These are phyloP conservation scores for Ceratobasidium sp. DNA, from an alignment of 1,284 basidiomycete genomes.

Conservation along the genomic window DNA sequence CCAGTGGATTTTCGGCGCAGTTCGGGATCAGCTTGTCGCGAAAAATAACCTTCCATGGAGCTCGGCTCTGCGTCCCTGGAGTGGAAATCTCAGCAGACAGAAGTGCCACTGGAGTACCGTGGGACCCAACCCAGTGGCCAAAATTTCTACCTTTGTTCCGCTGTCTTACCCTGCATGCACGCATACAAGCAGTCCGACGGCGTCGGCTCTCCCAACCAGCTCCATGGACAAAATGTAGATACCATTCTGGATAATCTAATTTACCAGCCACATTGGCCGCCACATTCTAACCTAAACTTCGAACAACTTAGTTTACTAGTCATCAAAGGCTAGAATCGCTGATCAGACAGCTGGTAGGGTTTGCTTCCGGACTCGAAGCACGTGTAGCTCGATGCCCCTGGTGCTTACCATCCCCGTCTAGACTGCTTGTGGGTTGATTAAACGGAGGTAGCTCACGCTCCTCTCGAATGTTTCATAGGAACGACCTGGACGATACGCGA, in stretches of 20 bases:
- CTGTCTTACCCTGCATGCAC: too few relatives aligned
- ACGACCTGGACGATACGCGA: not conserved
- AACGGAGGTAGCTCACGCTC: not conserved
- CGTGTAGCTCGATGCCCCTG: not conserved
- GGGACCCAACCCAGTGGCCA: too few relatives aligned
- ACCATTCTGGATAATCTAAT: not conserved
- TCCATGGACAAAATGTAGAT: not conserved
- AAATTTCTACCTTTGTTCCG: too few relatives aligned
- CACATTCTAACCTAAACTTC: constrained; percentile 11
- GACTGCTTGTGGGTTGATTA: constrained; percentile 14
- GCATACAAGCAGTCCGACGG: too few relatives aligned
- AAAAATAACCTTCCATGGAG: not conserved
- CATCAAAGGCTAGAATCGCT: constrained; percentile 4
- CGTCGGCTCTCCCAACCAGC: not conserved
- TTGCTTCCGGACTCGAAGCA: not conserved
- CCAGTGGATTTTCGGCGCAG: too few relatives aligned
- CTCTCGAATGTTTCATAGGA: not conserved
- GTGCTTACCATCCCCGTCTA: constrained; percentile 1
- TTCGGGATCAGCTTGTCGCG: not conserved
- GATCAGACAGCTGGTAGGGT: not conserved
- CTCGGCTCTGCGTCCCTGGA: not conserved
- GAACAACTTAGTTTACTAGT: not conserved
- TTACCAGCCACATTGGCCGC: not conserved
- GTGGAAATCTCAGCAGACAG: not conserved
- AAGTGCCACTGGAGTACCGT: too few relatives aligned